These are phyloP conservation scores for Wickerhamomyces xylosicus DNA, from an alignment of 805 yeast species.

Conservation along the genomic window DNA sequence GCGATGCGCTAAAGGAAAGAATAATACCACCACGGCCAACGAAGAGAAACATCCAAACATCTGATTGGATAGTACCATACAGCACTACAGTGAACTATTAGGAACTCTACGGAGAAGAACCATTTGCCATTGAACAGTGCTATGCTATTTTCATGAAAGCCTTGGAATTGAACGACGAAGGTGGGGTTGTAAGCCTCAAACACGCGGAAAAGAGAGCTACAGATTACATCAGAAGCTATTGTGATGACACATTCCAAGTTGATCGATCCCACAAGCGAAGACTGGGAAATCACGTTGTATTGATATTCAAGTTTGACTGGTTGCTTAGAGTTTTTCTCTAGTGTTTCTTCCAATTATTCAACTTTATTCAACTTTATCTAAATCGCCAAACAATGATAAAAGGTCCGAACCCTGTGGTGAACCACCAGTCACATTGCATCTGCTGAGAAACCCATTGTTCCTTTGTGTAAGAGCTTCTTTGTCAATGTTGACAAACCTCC, in stretches of 20 bases:
- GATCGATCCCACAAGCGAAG: conserved; percentile 1
- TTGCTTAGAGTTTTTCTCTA: too few species aligned
- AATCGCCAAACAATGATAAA: not conserved
- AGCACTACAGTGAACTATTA: too few species aligned
- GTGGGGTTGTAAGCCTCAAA: not conserved
- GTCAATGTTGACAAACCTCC: not conserved
- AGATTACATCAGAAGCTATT: conserved; percentile 1
- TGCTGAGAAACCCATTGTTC: not conserved
- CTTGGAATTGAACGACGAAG: conserved; percentile 1
- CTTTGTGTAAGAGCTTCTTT: not conserved
- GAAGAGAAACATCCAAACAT: too few species aligned
- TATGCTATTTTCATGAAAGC: too few species aligned
- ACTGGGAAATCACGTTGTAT: conserved; percentile 2
- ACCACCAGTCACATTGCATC: not conserved
- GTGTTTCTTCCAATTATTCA: too few species aligned
- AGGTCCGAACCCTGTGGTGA: not conserved
- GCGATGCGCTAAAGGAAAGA: too few species aligned
- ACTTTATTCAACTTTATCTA: not conserved
- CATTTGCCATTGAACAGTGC: too few species aligned
- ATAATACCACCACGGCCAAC: too few species aligned
- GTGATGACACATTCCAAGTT: not conserved
- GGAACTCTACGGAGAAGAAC: too few species aligned
- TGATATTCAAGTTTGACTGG: too few species aligned
- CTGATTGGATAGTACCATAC: too few species aligned
- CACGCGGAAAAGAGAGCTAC: conserved; percentile 5